Conservation (phyloP, 306 rosid genomes). For the Bauhinia variegata region DNA sequence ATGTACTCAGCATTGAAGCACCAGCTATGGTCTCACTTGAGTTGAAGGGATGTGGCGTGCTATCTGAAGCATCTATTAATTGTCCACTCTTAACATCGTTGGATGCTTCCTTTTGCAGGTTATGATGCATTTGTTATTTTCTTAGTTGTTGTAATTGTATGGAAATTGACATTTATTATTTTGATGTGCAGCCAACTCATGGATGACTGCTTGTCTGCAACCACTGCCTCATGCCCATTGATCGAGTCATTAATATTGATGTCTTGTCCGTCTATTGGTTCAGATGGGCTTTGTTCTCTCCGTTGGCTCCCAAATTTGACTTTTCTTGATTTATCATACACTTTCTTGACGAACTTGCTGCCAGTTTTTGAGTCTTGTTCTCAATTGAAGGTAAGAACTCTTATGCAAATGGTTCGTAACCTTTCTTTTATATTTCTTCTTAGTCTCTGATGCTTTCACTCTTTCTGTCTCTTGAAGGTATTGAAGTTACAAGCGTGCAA, state of each 20-base stretch:
- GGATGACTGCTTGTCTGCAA: constrained; percentile 88
- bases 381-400: constrained; percentile 71
- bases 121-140: constrained; percentile 31
- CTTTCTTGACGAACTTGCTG: constrained; percentile 80
- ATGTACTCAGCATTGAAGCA: constrained; percentile 74
- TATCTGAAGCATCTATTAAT: constrained; percentile 84
- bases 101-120: constrained; percentile 99
- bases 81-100: constrained; percentile 88
- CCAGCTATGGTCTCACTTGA: constrained; percentile 81
- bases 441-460: constrained; percentile 11
- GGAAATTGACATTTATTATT: constrained; percentile 41
- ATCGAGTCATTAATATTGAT: constrained; percentile 87
- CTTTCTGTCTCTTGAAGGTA: constrained; percentile 60
- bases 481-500: constrained; percentile 96
- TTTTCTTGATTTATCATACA: constrained; percentile 87
- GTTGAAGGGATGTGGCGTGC: constrained; percentile 94
- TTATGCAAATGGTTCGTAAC: constrained; percentile 8
- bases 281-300: constrained; percentile 80
- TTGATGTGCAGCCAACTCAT: constrained; percentile 73
- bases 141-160: constrained; percentile 21
- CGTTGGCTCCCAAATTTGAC: constrained; percentile 66
- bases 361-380: constrained; percentile 89
- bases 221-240: constrained; percentile 80
- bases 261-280: constrained; percentile 92
- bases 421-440: not conserved